A percentile compares a stretch with the other conserved stretches of the same genome.
Evolutionary conservation across 352 stramenopile genomes (phyloP).

Genomic region (Globisporangium acanthophoron): DNA sequence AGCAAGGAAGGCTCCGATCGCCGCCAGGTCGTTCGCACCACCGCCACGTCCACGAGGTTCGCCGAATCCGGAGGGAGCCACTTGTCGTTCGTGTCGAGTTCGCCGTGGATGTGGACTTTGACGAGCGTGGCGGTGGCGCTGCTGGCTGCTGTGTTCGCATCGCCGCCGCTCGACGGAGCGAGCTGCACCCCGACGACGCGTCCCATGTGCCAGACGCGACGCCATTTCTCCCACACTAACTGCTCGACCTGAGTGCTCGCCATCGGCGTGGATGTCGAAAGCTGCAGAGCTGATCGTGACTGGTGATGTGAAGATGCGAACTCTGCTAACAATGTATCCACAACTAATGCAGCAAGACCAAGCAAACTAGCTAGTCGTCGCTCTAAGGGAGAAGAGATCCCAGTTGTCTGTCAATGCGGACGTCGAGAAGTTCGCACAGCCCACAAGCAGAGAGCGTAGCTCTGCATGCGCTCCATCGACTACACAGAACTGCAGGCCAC

Average conservation of each 20-base stretch:
- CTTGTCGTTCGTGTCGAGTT: constrained; percentile 37
- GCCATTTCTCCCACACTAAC: constrained; percentile 41
- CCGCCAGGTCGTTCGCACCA: constrained; percentile 17
- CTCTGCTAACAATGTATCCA: no score
- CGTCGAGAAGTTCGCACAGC: no score
- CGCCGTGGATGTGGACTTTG: constrained; percentile 38
- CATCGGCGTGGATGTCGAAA: not conserved
- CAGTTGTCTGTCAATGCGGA: no score
- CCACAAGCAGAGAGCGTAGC: no score
- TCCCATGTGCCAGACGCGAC: constrained; percentile 40
- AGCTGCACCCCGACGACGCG: constrained; percentile 21
- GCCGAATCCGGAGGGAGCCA: constrained; percentile 23
- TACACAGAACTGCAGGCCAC: no score
- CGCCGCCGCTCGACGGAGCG: not conserved
- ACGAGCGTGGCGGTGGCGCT: not conserved
- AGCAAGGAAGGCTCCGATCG: constrained; percentile 32
- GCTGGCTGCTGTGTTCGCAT: no score
- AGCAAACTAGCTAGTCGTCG: no score
- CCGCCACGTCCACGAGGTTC: constrained; percentile 24
- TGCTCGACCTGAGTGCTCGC: not conserved
- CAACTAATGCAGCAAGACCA: no score
- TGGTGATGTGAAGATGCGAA: no score
- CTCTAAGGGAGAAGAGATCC: no score
- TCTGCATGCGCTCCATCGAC: no score
- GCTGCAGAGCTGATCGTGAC: not conserved